Conservation (phyloP, 2,329 filamentous ascomycete species). For the Pyrenochaeta sp. region DNA sequence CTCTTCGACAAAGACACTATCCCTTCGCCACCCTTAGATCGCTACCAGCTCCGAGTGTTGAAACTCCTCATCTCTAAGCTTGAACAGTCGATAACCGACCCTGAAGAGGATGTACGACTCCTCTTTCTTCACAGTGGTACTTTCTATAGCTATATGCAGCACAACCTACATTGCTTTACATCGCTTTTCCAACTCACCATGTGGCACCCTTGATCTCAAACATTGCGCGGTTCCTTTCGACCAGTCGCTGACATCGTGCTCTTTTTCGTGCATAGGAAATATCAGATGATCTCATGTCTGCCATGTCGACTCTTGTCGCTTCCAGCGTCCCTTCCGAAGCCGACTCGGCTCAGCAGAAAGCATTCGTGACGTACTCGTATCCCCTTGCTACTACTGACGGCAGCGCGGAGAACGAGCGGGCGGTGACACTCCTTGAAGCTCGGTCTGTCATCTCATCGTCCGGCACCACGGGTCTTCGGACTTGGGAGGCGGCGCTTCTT, state of each 20-base stretch:
- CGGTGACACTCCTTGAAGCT: slow-evolving; percentile 73
- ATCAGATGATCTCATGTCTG: slow-evolving; percentile 78
- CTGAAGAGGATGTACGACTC: slow-evolving; percentile 82
- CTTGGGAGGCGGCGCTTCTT: slow-evolving; percentile 82
- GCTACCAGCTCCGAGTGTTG: slow-evolving; percentile 75
- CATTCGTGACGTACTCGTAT: slow-evolving; percentile 74
- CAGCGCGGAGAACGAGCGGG: slow-evolving; percentile 26
- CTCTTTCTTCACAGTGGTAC: slow-evolving; percentile 31
- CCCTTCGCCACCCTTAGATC: slow-evolving; percentile 66
- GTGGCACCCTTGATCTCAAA: neutral
- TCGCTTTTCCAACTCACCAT: neutral
- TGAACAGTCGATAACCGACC: slow-evolving; percentile 78
- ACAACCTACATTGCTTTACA: neutral
- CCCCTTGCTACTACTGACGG: slow-evolving; percentile 26
- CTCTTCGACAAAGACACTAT: slow-evolving; percentile 70
- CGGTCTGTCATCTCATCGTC: slow-evolving; percentile 72
- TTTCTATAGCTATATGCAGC: slow-evolving; percentile 3
- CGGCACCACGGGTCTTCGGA: slow-evolving; percentile 78
- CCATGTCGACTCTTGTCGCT: slow-evolving; percentile 70
- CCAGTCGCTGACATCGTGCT: slow-evolving; percentile 31
- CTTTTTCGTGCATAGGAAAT: slow-evolving; percentile 69
- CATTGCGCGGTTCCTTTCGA: neutral
- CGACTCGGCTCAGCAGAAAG: slow-evolving; percentile 73
- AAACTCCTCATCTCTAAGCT: slow-evolving; percentile 76
- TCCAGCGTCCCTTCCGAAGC: slow-evolving; percentile 69